Base-by-base conservation (phyloP, 2,329 filamentous ascomycete species). In the Fusarium sp. region DNA sequence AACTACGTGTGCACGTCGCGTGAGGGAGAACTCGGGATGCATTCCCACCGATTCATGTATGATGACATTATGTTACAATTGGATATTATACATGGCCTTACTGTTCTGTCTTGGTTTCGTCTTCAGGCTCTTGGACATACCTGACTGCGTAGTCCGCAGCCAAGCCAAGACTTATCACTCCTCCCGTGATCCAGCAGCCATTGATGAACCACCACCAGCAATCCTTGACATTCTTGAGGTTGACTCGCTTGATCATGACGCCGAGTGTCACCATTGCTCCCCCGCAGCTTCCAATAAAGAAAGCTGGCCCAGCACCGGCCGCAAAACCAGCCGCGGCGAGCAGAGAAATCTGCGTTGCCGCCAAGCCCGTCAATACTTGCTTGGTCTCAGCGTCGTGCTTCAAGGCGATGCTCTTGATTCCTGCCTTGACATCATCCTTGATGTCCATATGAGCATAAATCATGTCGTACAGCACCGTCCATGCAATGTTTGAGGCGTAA, bases 361-460 rank as follows among this genome's bases (percentile, higher is more conserved):
- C 93, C 36, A 96, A 84, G 0, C 92, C 92, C 2, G 89, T 89
- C 66, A 97, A 83, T 10, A 97, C 91, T 61, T 90, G 84, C 82
- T 96, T 97, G 1, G 94, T 95, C 70, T 95, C 88, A 6, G 89
- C 87, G 71, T 93, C 92, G 75, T 97, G 94, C 80, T 92, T 92
- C 42, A 97, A 85, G 2, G 93, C 94, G 75, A 97, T 96, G 78
- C 92, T 94, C 85, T 96, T 97, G 83, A 97, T 96, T 10, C 94
- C 95, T 0, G 92, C 94, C 81, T 94, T 95, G 70, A 87, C 91
- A 79, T 97, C 94, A 76, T 97, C 94, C 78, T 92, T 92, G 81
- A 96, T 92, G 78, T 97, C 94, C 91, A 96, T 96, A 80, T 97
- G 94, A 16, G 94, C 94, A 81, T 97, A 97, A 35, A 97, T 94